A percentile compares a stretch with the other conserved stretches of the same genome.
Conservation (phyloP, 768 basidiomycete species). For the Russula sp. region DNA sequence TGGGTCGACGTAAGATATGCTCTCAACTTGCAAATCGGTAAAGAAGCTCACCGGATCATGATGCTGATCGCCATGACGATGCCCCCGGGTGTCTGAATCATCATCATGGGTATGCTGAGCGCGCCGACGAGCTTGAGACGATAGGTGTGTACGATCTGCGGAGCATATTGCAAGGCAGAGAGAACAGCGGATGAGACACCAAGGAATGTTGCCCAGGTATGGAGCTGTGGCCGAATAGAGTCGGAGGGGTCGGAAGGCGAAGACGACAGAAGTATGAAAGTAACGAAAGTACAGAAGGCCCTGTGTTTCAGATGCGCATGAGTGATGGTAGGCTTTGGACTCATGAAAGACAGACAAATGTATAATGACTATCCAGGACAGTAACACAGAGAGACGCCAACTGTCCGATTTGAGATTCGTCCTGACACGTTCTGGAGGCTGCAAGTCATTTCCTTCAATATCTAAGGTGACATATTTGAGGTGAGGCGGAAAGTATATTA, state of each 20-base stretch:
- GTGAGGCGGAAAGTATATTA: slow-evolving; percentile 85
- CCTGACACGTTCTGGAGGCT: slow-evolving; percentile 40
- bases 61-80: slow-evolving; percentile 83
- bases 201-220: slow-evolving; percentile 78
- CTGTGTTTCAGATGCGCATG: slow-evolving; percentile 32
- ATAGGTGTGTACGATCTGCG: slow-evolving; percentile 81
- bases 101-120: slow-evolving; percentile 93
- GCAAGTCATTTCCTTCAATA: slow-evolving; percentile 38
- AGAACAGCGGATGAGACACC: slow-evolving; percentile 76
- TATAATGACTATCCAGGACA: slow-evolving; percentile 61
- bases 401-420: slow-evolving; percentile 50
- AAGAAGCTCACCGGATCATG: slow-evolving; percentile 48
- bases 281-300: slow-evolving; percentile 50
- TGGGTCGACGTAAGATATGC: slow-evolving; percentile 23
- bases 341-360: slow-evolving; percentile 59
- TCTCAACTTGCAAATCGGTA: slow-evolving; percentile 1
- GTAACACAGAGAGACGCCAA: slow-evolving; percentile 73
- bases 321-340: slow-evolving; percentile 5
- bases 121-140: slow-evolving; percentile 79
- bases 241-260: slow-evolving; percentile 35
- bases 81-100: slow-evolving; percentile 87
- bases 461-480: slow-evolving; percentile 60
- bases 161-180: slow-evolving; percentile 80
- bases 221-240: slow-evolving; percentile 35
- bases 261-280: slow-evolving; percentile 53